Evolutionary conservation across 1,284 basidiomycete genomes (phyloP).

Genomic region (Cystobasidium slooffiae): DNA sequence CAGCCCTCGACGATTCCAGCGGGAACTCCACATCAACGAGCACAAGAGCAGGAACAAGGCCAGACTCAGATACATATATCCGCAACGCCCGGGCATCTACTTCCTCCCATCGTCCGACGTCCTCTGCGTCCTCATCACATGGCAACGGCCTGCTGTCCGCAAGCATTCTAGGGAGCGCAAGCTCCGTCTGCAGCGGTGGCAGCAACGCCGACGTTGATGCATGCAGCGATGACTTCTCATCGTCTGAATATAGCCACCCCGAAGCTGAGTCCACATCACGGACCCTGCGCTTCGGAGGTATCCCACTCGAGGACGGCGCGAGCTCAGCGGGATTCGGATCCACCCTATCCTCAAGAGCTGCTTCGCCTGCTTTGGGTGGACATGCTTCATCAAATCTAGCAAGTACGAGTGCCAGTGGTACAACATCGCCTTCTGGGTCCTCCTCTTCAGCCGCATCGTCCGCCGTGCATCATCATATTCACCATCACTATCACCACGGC

Average conservation of each 20-base stretch:
- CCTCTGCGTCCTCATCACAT: background rate
- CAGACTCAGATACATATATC: background rate
- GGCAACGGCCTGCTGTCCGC: conserved; percentile 12
- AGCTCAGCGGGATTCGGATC: conserved; percentile 15
- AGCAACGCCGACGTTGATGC: conserved; percentile 23
- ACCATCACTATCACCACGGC: conserved; percentile 40
- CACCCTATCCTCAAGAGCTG: conserved; percentile 24
- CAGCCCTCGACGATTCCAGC: conserved; percentile 10
- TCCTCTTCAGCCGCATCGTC: conserved; percentile 22
- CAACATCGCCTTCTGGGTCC: conserved; percentile 9
- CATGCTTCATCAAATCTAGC: conserved; percentile 2
- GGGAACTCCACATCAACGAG: background rate
- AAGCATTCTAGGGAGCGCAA: conserved; percentile 3
- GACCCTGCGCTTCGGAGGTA: conserved; percentile 13
- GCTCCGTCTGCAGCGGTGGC: conserved; percentile 4
- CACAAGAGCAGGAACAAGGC: background rate
- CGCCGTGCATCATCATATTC: conserved; percentile 35
- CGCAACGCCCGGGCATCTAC: background rate
- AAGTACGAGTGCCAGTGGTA: background rate
- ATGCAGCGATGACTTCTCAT: conserved; percentile 14
- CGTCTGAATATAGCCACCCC: conserved; percentile 6
- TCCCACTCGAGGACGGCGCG: background rate
- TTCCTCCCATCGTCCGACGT: background rate
- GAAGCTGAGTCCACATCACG: conserved; percentile 9
- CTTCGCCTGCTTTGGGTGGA: conserved; percentile 18